Evolutionary conservation across 1,284 basidiomycete genomes (phyloP).

Genomic region (Ceratobasidium sp.): DNA sequence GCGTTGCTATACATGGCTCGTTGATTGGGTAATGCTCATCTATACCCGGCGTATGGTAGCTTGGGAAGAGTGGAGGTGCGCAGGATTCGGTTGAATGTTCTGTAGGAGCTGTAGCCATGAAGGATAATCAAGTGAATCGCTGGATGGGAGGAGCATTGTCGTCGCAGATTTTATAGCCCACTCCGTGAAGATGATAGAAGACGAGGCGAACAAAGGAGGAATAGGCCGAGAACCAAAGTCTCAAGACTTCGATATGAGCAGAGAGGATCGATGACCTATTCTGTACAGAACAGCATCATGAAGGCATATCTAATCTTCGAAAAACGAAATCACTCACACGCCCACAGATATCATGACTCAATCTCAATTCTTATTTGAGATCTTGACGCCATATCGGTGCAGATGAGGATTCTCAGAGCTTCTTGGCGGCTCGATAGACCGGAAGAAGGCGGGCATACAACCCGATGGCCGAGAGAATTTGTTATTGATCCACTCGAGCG

Average conservation of each 20-base stretch:
- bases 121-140: neutral
- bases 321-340: neutral
- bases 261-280: neutral
- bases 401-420: neutral
- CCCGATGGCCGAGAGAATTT: neutral
- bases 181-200: neutral
- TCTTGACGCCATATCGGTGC: neutral
- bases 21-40: slow-evolving; percentile 74
- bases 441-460: neutral
- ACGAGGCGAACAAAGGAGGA: neutral
- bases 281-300: neutral
- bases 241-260: neutral
- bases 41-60: neutral
- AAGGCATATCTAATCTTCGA: neutral
- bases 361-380: neutral
- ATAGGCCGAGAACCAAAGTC: neutral
- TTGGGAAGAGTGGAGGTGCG: slow-evolving; percentile 1
- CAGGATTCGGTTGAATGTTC: neutral
- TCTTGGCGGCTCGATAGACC: neutral
- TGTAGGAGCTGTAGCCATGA: slow-evolving; percentile 14
- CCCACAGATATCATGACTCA: neutral
- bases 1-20: slow-evolving; percentile 71
- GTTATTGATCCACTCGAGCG: too few relatives aligned
- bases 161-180: neutral
- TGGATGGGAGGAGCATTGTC: neutral